Evolutionary conservation across 768 basidiomycete species (phyloP), one percentile per base, ranked within the genome.

Genomic region (Rhizopogon roseolus): DNA sequence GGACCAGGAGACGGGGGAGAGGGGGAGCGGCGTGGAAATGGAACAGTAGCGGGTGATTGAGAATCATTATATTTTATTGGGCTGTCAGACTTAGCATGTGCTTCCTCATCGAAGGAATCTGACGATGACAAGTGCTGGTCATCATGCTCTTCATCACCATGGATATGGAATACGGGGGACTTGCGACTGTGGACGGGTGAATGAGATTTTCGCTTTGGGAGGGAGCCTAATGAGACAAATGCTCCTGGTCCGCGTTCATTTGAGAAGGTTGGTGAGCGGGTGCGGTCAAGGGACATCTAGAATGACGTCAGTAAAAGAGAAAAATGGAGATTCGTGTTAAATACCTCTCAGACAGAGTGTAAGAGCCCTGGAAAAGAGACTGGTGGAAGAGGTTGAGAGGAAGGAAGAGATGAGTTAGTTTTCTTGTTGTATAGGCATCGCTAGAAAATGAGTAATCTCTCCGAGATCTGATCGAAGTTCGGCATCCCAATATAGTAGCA

Each of bases 171-270:
- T n/a, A 60, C 52, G 52, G 57, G 53, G 0, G 16, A 25, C 54
- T 61, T 65, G 5, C 42, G 61, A 46, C 42, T 51, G 39, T 45
- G 57, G 62, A 45, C 52, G 50, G 56, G 63, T 49, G 46, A 42
- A 17, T 45, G 45, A 34, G 52, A 49, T 14, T 66, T 61, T 58
- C 76, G 69, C 28, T 71, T 71, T 44, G 82, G 82, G 36, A 82
- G 75, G 16, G 60, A 46, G 27, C 74, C 73, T 42, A 84, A 69
- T 10, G 77, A 66, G 16, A 71, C 70, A 53, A 83, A 82, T 19
- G 82, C 74, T 55, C 81, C 81, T 19, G 71, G 64, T 39, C 75
- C 74, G 49, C 62, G 64, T 52, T 75, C 71, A 27, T 75, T 71
- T 40, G 74, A 69, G 61, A 76, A 76, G 5, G 68, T 54, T 39